A percentile compares a stretch with the other conserved stretches of the same genome.
Conservation (phyloP, 31 red algal species). For the Odonthalia washingtoniensis region DNA sequence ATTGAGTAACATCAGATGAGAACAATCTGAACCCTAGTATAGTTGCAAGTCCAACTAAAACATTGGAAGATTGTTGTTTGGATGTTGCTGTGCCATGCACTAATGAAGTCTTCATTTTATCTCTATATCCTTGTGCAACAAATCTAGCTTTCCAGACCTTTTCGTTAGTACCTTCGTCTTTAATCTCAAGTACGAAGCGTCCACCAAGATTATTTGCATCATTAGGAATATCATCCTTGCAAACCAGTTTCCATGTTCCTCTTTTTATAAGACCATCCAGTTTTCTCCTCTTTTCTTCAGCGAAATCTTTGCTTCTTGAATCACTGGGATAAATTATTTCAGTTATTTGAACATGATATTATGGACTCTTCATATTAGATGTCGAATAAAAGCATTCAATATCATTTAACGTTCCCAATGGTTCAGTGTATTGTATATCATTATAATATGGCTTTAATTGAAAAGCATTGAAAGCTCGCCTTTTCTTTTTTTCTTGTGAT, state of each 20-base stretch:
- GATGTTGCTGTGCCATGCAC: not conserved
- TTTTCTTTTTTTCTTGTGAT: no score
- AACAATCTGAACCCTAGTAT: not conserved
- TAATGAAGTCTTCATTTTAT: constrained; percentile 21
- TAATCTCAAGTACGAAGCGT: constrained; percentile 40
- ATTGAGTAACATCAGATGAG: not conserved
- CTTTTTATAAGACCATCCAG: not conserved
- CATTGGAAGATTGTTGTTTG: not conserved
- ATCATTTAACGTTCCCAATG: not conserved
- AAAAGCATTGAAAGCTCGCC: not conserved
- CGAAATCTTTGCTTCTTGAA: not conserved
- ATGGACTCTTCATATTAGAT: not conserved
- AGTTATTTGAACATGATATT: not conserved
- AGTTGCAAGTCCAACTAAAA: not conserved
- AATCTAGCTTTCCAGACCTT: constrained; percentile 55
- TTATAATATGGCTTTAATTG: not conserved
- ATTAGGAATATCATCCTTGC: constrained; percentile 22
- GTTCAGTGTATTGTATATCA: not conserved
- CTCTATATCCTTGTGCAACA: constrained; percentile 32
- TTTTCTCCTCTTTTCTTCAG: not conserved
- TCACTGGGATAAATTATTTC: not conserved
- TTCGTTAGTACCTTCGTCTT: constrained; percentile 42
- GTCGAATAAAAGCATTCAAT: not conserved
- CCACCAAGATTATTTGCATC: constrained; percentile 38
- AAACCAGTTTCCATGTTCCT: constrained; percentile 34